Conservation (phyloP, 805 yeast genomes). For the Sporopachydermia lactativora region DNA sequence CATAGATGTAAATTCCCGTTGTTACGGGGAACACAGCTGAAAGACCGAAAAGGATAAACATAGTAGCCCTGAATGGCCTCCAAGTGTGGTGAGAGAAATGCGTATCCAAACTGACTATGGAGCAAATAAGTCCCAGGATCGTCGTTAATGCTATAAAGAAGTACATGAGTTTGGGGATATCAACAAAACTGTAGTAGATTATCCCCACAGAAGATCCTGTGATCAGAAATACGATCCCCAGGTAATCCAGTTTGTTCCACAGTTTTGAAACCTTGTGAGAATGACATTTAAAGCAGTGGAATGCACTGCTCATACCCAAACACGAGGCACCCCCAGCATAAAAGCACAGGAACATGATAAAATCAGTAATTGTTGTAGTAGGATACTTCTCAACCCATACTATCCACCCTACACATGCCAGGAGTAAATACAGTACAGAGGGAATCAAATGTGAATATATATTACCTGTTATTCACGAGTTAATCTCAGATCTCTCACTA, state of each 20-base stretch:
- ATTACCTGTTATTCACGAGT: slow-evolving; percentile 23
- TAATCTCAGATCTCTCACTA: background rate
- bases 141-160: slow-evolving; percentile 31
- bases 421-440: slow-evolving; percentile 16
- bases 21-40: slow-evolving; percentile 62
- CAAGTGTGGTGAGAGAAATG: slow-evolving; percentile 56
- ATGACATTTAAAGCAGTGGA: slow-evolving; percentile 57
- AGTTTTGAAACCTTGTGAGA: slow-evolving; percentile 36
- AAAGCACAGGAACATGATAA: slow-evolving; percentile 37
- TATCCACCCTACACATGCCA: slow-evolving; percentile 12
- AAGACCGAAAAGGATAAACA: slow-evolving; percentile 73
- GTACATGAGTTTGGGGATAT: slow-evolving; percentile 18
- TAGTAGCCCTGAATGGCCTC: slow-evolving; percentile 62
- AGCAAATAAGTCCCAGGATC: slow-evolving; percentile 45
- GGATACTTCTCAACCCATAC: slow-evolving; percentile 16
- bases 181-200: slow-evolving; percentile 30
- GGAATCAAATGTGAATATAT: slow-evolving; percentile 52
- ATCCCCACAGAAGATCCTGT: slow-evolving; percentile 46
- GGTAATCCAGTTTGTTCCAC: slow-evolving; percentile 62
- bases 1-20: slow-evolving; percentile 35
- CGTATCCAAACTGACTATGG: slow-evolving; percentile 46
- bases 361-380: slow-evolving; percentile 26
- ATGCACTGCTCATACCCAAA: slow-evolving; percentile 47
- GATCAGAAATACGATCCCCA: slow-evolving; percentile 59
- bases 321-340: slow-evolving; percentile 45